Conservation (phyloP, 192 early-diverging fungal genomes). For the Podila minutissima region DNA sequence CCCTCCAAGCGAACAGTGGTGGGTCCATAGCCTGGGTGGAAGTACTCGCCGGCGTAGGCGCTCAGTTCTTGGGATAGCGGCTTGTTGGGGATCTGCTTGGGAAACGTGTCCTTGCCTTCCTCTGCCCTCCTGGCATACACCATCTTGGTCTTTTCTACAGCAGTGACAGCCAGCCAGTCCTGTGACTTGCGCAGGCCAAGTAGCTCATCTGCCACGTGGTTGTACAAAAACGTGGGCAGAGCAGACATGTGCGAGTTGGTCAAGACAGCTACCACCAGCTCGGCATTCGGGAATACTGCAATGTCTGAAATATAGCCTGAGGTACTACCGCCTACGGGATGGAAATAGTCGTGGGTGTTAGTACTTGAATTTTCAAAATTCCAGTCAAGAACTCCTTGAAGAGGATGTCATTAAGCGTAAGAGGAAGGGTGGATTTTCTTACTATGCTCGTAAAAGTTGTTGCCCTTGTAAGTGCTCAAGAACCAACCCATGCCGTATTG, state of each 20-base stretch:
- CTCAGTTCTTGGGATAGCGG: background rate
- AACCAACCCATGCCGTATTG: background rate
- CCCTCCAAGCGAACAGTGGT: background rate
- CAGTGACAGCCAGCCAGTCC: background rate
- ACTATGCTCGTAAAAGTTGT: background rate
- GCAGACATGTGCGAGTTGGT: background rate
- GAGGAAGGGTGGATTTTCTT: background rate
- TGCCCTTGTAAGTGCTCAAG: background rate
- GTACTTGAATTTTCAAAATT: background rate
- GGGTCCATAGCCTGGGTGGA: background rate
- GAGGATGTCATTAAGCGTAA: too few relatives aligned
- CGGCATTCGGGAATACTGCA: background rate
- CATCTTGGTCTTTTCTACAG: background rate
- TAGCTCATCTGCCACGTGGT: background rate
- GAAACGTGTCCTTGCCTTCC: background rate
- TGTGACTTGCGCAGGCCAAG: background rate
- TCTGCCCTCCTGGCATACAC: background rate
- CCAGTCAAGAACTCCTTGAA: too few relatives aligned
- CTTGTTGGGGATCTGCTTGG: background rate
- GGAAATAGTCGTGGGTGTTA: background rate
- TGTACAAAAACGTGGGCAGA: background rate
- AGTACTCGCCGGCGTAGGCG: constrained; percentile 2
- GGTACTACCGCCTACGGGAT: background rate
- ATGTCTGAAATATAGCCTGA: background rate
- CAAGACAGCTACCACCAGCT: background rate